These are phyloP conservation scores for Amesomyces nigricolor DNA, from an alignment of 2,329 filamentous ascomycete genomes.

Conservation along the genomic window DNA sequence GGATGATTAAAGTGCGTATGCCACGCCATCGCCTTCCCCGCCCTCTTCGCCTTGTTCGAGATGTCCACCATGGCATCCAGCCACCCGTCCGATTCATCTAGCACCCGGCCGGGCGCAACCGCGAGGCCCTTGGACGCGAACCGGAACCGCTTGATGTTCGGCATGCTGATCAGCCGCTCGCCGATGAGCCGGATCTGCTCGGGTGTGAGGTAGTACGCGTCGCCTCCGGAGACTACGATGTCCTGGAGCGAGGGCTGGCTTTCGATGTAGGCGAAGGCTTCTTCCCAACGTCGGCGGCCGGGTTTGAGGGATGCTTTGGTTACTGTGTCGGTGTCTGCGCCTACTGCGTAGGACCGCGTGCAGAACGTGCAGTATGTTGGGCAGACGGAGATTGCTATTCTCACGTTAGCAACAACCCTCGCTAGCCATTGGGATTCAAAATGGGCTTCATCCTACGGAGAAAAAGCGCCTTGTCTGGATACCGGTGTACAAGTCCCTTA, in stretches of 20 bases:
- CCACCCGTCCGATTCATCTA: slow-evolving; percentile 50
- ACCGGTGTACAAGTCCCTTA: slow-evolving; percentile 55
- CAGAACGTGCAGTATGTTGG: slow-evolving; percentile 59
- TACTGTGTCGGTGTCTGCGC: slow-evolving; percentile 48
- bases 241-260: slow-evolving; percentile 45
- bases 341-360: slow-evolving; percentile 55
- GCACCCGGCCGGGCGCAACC: slow-evolving; percentile 50
- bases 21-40: slow-evolving; percentile 55
- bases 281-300: slow-evolving; percentile 44
- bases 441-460: slow-evolving; percentile 41
- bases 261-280: slow-evolving; percentile 52
- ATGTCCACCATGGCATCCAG: slow-evolving; percentile 46
- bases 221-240: slow-evolving; percentile 58
- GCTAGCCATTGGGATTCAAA: background rate
- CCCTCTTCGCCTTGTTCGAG: slow-evolving; percentile 42
- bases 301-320: slow-evolving; percentile 41
- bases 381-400: slow-evolving; percentile 51
- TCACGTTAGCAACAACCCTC: background rate
- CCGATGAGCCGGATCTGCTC: slow-evolving; percentile 50
- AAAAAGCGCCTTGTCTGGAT: slow-evolving; percentile 58
- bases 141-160: slow-evolving; percentile 54
- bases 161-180: slow-evolving; percentile 49
- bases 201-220: slow-evolving; percentile 52
- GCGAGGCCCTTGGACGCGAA: slow-evolving; percentile 59
- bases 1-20: slow-evolving; percentile 64